Evolutionary conservation across 2,329 filamentous ascomycete species (phyloP).

Genomic region (Metarhizium sp.): DNA sequence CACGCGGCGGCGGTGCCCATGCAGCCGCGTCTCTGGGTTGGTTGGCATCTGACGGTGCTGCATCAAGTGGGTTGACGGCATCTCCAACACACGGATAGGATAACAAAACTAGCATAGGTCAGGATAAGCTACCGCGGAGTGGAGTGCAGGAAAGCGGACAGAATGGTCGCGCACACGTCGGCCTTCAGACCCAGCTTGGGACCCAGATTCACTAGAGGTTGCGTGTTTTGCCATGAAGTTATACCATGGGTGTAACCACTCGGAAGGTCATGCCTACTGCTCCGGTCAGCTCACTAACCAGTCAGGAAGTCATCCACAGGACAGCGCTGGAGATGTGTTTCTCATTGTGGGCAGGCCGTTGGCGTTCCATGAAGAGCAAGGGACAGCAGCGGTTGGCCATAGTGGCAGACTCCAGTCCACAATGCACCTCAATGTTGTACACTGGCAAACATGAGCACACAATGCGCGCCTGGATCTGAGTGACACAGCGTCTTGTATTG

Average conservation of each 20-base stretch:
- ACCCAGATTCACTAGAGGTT: too few species aligned
- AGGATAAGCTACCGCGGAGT: constrained; percentile 1
- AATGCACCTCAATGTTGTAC: neutral
- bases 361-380: too few species aligned
- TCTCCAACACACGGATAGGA: constrained; percentile 1
- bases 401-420: neutral
- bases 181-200: neutral
- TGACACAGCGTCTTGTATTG: neutral
- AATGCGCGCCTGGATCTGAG: neutral
- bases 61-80: constrained; percentile 10
- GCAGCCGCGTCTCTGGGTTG: constrained; percentile 5
- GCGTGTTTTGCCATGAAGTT: neutral
- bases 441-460: neutral
- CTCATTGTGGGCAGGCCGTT: neutral
- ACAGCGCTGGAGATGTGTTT: neutral
- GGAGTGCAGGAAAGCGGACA: constrained; percentile 5
- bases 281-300: neutral
- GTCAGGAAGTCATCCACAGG: neutral
- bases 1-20: constrained; percentile 5
- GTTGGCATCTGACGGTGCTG: constrained; percentile 8
- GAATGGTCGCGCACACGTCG: neutral
- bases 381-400: too few species aligned
- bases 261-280: neutral
- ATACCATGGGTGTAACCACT: neutral
- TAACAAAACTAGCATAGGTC: neutral